Evolutionary conservation across 352 stramenopile genomes (phyloP).

Genomic region (Globisporangium camurandrum): DNA sequence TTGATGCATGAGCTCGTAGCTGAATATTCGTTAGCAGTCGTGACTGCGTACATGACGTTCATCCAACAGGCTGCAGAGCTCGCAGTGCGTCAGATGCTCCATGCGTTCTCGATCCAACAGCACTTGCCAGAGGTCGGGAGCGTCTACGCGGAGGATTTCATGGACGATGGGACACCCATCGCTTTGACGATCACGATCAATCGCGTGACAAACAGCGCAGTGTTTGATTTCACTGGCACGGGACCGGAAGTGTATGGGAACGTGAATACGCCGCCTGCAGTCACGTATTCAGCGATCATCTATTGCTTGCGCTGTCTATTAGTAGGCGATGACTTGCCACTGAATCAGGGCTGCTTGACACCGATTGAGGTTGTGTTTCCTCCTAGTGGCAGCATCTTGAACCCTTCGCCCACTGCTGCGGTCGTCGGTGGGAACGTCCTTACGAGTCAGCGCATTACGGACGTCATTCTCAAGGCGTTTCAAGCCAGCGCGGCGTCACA

Average conservation of each 20-base stretch:
- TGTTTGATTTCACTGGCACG: slow-evolving; percentile 98
- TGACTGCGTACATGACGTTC: slow-evolving; percentile 98
- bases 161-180: slow-evolving; percentile 99
- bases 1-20: slow-evolving; percentile 93
- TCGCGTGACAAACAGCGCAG: slow-evolving; percentile 75
- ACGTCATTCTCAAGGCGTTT: slow-evolving; percentile 98
- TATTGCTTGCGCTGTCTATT: slow-evolving; percentile 97
- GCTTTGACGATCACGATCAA: slow-evolving; percentile 95
- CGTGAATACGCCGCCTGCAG: slow-evolving; percentile 96
- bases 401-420: slow-evolving; percentile 91
- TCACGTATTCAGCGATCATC: slow-evolving; percentile 99
- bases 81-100: slow-evolving; percentile 94
- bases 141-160: slow-evolving; percentile 94
- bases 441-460: slow-evolving; percentile 96
- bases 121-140: slow-evolving; percentile 75
- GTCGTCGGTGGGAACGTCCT: slow-evolving; percentile 98
- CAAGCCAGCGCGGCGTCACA: slow-evolving; percentile 94
- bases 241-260: slow-evolving; percentile 97
- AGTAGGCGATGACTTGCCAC: slow-evolving; percentile 89
- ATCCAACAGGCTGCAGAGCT: slow-evolving; percentile 95
- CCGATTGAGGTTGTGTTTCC: slow-evolving; percentile 97
- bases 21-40: slow-evolving; percentile 93
- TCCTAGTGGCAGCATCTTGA: slow-evolving; percentile 88
- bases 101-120: slow-evolving; percentile 85
- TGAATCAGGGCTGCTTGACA: slow-evolving; percentile 96